A percentile compares a stretch with the other conserved stretches of the same genome.
Conservation (phyloP, 73 alveolate genomes). For the Blepharisma japonicum region DNA sequence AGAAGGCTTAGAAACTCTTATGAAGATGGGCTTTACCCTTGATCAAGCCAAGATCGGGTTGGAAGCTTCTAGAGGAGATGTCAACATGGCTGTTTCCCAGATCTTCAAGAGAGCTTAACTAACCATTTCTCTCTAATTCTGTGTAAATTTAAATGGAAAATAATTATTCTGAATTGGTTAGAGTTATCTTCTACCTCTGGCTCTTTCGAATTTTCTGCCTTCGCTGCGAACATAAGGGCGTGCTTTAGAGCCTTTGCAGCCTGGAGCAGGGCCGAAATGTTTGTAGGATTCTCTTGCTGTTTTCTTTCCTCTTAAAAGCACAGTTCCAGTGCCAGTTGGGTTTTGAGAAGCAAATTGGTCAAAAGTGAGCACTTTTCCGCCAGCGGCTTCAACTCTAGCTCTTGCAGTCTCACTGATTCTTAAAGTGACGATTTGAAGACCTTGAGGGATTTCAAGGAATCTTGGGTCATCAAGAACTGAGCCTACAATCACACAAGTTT, state of each 20-base stretch:
- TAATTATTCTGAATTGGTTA: neutral
- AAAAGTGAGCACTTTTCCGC: conserved; percentile 86
- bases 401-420: conserved; percentile 89
- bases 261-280: conserved; percentile 86
- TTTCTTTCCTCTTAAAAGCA: conserved; percentile 84
- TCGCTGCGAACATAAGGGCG: conserved; percentile 41
- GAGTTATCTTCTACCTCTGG: conserved; percentile 25
- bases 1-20: neutral
- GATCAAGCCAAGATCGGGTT: neutral
- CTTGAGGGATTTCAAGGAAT: conserved; percentile 76
- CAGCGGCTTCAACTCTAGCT: conserved; percentile 85
- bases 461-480: conserved; percentile 83
- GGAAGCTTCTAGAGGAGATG: neutral
- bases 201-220: conserved; percentile 64
- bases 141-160: no score
- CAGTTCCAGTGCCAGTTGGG: conserved; percentile 66
- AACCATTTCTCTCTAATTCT: no score
- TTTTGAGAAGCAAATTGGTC: conserved; percentile 77
- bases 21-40: conserved; percentile 21
- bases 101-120: neutral
- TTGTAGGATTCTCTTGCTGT: conserved; percentile 78
- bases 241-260: conserved; percentile 60
- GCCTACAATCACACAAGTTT: conserved; percentile 79
- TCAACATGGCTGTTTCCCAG: conserved; percentile 26
- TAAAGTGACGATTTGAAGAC: conserved; percentile 79